A percentile compares a stretch with the other conserved stretches of the same genome.
Conservation (phyloP, 306 rosid species). For the Prunus mira region DNA sequence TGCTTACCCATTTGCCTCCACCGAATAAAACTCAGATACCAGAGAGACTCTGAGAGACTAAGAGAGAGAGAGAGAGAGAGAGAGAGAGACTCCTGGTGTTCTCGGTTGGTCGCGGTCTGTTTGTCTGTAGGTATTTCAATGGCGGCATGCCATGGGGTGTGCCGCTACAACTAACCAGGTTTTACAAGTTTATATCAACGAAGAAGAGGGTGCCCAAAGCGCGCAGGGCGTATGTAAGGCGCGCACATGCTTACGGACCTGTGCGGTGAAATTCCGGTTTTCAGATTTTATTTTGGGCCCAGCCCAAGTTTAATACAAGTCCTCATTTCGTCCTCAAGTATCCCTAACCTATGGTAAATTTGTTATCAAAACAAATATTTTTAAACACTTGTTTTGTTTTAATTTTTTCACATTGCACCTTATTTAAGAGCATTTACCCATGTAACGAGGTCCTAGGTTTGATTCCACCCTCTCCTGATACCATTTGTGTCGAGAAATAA, state of each 20-base stretch:
- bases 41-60: not conserved
- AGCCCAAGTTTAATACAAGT: not conserved
- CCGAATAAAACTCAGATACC: not conserved
- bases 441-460: no score
- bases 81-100: not conserved
- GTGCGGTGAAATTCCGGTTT: not conserved
- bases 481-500: no score
- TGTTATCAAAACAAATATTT: no score
- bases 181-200: not conserved
- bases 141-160: not conserved
- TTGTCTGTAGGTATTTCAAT: not conserved
- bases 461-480: no score
- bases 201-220: not conserved
- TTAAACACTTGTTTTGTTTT: no score
- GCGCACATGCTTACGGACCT: not conserved
- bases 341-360: no score
- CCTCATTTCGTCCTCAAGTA: no score
- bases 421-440: no score
- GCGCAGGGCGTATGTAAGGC: no score
- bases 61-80: not conserved
- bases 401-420: no score
- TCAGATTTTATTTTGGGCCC: not conserved
- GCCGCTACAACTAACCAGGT: not conserved
- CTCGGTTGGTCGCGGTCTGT: not conserved
- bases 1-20: constrained; percentile 23